A percentile compares a stretch with the other conserved stretches of the same genome.
phyloP scores from a whole-genome alignment of 2,329 filamentous ascomycete genomes.

The Fusarium sp. region DNA sequence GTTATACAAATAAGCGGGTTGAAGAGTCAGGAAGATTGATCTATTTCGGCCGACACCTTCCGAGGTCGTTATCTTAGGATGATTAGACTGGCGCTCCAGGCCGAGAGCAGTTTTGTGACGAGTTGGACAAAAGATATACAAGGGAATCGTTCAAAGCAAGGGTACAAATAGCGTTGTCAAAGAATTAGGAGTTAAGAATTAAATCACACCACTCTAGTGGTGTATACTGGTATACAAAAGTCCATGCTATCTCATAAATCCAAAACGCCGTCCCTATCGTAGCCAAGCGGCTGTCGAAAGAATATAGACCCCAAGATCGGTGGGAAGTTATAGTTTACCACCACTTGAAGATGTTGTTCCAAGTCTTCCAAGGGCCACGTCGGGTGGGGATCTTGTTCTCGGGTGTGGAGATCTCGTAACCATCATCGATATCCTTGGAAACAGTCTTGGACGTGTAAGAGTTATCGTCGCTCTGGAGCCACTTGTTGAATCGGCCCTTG shows the following conservation, averaged over 20 bases:
- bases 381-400: constrained; percentile 41
- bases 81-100: too few species aligned
- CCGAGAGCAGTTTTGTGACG: too few species aligned
- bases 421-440: constrained; percentile 41
- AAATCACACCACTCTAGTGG: constrained; percentile 11
- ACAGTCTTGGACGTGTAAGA: constrained; percentile 47
- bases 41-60: constrained; percentile 4
- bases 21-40: neutral
- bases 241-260: constrained; percentile 20
- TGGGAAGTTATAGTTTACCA: constrained; percentile 17
- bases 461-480: constrained; percentile 47
- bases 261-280: constrained; percentile 8
- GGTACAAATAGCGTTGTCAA: neutral
- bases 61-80: neutral
- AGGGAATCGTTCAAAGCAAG: neutral
- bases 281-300: neutral
- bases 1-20: neutral
- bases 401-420: constrained; percentile 42
- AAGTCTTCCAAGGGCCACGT: constrained; percentile 33
- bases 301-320: neutral
- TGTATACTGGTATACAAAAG: constrained; percentile 13
- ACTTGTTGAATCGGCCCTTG: constrained; percentile 43
- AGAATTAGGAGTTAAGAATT: constrained; percentile 4
- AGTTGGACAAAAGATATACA: neutral
- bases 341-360: constrained; percentile 26